These are phyloP conservation scores for Rosa multiflora DNA, from an alignment of 306 rosid genomes.

Conservation along the genomic window DNA sequence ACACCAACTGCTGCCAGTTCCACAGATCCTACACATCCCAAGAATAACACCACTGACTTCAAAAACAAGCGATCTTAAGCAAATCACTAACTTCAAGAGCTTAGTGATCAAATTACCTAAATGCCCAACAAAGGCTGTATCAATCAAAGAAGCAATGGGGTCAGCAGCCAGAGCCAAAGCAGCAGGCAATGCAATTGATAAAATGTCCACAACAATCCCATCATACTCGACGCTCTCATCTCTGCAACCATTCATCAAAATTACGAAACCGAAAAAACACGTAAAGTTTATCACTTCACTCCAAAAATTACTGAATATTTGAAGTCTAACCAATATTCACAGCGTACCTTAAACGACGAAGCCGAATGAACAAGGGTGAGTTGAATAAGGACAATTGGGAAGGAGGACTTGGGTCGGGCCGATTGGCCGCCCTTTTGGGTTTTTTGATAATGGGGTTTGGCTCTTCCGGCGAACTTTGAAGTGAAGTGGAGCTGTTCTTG, in stretches of 20 bases:
- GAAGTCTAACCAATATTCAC: not conserved
- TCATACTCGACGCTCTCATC: conserved; percentile 44
- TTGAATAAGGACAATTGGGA: conserved; percentile 14
- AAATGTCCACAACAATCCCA: conserved; percentile 63
- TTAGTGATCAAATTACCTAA: conserved; percentile 47
- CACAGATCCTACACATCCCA: conserved; percentile 60
- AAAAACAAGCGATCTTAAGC: not conserved
- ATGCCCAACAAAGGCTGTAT: conserved; percentile 90
- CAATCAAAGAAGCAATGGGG: conserved; percentile 82
- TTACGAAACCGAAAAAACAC: not conserved
- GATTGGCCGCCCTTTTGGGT: conserved; percentile 1
- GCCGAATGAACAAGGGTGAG: conserved; percentile 23
- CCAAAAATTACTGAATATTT: not conserved
- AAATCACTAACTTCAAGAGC: not conserved
- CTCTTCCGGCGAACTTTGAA: conserved; percentile 32
- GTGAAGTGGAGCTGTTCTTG: conserved; percentile 24
- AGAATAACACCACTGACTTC: not conserved
- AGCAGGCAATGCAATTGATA: conserved; percentile 93
- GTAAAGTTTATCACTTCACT: not conserved
- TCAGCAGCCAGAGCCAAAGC: conserved; percentile 89
- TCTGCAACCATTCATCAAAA: conserved; percentile 24
- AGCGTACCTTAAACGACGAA: conserved; percentile 38
- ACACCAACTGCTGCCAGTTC: conserved; percentile 96
- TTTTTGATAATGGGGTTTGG: conserved; percentile 11
- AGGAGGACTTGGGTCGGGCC: conserved; percentile 12